Evolutionary conservation across 2,329 filamentous ascomycete genomes (phyloP).

Genomic region (Alternaria hordeiaustralica): DNA sequence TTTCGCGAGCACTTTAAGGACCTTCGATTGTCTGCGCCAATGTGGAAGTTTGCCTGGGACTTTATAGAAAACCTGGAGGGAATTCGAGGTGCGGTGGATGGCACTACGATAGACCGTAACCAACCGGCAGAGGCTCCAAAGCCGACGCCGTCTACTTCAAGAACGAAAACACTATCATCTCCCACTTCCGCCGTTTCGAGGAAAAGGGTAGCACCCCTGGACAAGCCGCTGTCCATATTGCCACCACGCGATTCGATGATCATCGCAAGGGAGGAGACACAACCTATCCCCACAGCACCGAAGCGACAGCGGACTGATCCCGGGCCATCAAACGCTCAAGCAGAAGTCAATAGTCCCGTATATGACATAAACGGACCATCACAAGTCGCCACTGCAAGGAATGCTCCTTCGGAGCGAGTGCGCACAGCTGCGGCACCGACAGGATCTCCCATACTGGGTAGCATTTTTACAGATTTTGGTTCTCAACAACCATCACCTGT

Average conservation of each 20-base stretch:
- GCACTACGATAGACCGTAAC: conserved; percentile 22
- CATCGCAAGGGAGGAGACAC: not conserved
- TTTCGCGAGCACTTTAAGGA: conserved; percentile 40
- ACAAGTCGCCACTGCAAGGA: not conserved
- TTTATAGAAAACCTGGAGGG: conserved; percentile 38
- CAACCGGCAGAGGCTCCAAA: not conserved
- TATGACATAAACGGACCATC: not conserved
- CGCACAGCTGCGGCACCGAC: not conserved
- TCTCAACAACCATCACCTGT: not conserved
- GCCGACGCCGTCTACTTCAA: not conserved
- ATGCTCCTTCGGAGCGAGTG: not conserved
- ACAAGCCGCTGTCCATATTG: not conserved
- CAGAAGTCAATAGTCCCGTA: not conserved
- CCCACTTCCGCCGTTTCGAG: not conserved
- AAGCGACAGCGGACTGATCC: conserved; percentile 27
- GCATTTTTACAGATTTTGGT: not conserved
- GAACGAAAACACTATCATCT: not conserved
- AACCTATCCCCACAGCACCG: not conserved
- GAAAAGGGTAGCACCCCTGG: not conserved
- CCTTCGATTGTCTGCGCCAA: conserved; percentile 29
- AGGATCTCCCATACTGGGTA: not conserved
- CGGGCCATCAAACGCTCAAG: not conserved
- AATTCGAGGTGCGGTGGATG: conserved; percentile 33
- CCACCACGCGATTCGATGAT: not conserved
- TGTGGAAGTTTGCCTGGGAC: conserved; percentile 44